phyloP scores from a whole-genome alignment of 306 rosid genomes.

The Vigna mungo region DNA sequence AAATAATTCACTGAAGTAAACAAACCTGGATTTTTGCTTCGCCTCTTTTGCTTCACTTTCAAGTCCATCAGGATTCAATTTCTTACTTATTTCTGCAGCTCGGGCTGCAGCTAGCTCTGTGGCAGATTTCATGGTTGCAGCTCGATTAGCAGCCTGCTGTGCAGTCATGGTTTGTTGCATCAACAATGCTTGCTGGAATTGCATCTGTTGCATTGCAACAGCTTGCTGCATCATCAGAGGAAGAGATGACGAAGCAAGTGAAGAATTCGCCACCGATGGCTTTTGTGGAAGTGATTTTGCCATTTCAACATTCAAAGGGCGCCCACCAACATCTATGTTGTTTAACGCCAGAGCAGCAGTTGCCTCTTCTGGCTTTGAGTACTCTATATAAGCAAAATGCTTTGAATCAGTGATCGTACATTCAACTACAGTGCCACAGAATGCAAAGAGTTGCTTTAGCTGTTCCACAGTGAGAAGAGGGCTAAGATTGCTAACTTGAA shows the following conservation, averaged over 20 bases:
- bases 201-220: conserved; percentile 99
- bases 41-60: conserved; percentile 65
- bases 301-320: conserved; percentile 99
- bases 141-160: conserved; percentile 95
- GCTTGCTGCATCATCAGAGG: conserved; percentile 99
- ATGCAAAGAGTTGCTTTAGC: conserved; percentile 91
- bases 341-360: conserved; percentile 92
- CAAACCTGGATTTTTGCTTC: conserved; percentile 78
- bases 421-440: conserved; percentile 95
- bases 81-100: conserved; percentile 97
- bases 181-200: conserved; percentile 96
- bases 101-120: conserved; percentile 98
- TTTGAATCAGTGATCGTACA: conserved; percentile 94
- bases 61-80: conserved; percentile 79
- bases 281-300: conserved; percentile 93
- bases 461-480: conserved; percentile 97
- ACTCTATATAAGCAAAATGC: conserved; percentile 98
- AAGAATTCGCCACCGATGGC: conserved; percentile 58
- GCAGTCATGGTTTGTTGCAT: conserved; percentile 97
- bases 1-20: conserved; percentile 30
- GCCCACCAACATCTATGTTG: conserved; percentile 97
- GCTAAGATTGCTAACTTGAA: conserved; percentile 99
- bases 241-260: conserved; percentile 81
- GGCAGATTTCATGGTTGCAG: conserved; percentile 96
- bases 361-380: conserved; percentile 94